Evolutionary conservation across 768 basidiomycete species (phyloP).

Genomic region (Tylopilus sp.): DNA sequence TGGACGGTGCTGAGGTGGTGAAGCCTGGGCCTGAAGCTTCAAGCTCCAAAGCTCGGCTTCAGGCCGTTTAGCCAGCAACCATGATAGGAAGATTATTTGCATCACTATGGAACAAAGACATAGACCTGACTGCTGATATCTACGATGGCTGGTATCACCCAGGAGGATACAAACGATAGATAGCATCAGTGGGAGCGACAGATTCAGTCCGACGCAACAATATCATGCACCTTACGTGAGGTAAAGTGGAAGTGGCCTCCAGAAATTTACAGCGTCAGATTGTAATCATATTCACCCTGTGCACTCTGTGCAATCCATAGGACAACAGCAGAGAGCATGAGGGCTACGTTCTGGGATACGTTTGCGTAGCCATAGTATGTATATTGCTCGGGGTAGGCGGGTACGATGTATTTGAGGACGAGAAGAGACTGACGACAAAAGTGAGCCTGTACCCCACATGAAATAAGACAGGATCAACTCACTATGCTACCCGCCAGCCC

Average conservation of each 20-base stretch:
- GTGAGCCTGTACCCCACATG: background rate
- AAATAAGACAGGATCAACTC: slow-evolving; percentile 32
- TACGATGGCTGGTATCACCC: background rate
- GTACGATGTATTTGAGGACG: slow-evolving; percentile 85
- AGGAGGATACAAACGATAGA: slow-evolving; percentile 8
- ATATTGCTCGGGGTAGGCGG: slow-evolving; percentile 68
- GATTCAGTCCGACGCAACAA: background rate
- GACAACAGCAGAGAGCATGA: slow-evolving; percentile 83
- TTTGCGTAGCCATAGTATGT: slow-evolving; percentile 93
- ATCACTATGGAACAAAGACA: background rate
- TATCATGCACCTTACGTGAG: background rate
- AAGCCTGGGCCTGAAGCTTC: too few relatives aligned
- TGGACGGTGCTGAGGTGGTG: too few relatives aligned
- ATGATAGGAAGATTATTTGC: background rate
- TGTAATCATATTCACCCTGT: slow-evolving; percentile 90
- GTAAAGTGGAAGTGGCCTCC: background rate
- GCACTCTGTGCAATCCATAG: slow-evolving; percentile 90
- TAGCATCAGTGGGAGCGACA: slow-evolving; percentile 10
- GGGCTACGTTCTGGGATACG: slow-evolving; percentile 86
- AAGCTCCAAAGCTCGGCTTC: too few relatives aligned
- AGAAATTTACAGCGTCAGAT: slow-evolving; percentile 57
- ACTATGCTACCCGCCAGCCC: slow-evolving; percentile 97
- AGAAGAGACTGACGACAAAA: slow-evolving; percentile 61
- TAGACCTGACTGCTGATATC: background rate
- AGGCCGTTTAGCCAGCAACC: too few relatives aligned